Evolutionary conservation across 108 stramenopile species (phyloP).

Genomic region (Phaeodactylum tricornutum): DNA sequence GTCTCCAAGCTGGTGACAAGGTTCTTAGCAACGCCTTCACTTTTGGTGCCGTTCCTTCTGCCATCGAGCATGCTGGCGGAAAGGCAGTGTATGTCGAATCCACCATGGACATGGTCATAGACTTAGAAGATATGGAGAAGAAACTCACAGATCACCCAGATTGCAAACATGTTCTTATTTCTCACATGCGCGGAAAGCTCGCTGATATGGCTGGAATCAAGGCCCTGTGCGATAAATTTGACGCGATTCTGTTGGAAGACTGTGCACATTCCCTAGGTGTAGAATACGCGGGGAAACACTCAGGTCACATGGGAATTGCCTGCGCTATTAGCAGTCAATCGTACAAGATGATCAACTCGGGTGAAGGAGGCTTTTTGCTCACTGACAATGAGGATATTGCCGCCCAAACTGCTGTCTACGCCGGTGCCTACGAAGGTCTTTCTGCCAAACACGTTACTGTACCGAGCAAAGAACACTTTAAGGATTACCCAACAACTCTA

Average conservation of each 20-base stretch:
- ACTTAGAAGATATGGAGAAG: constrained; percentile 66
- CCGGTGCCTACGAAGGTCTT: constrained; percentile 81
- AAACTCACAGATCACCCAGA: constrained; percentile 67
- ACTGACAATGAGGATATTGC: constrained; percentile 71
- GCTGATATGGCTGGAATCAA: constrained; percentile 79
- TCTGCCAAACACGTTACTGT: constrained; percentile 63
- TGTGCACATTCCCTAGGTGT: constrained; percentile 87
- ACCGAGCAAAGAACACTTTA: constrained; percentile 49
- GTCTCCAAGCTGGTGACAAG: constrained; percentile 66
- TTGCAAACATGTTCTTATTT: constrained; percentile 71
- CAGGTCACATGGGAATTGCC: constrained; percentile 73
- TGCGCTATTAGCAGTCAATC: constrained; percentile 64
- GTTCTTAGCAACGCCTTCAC: constrained; percentile 89
- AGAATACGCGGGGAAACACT: constrained; percentile 61
- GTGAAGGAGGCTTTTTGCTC: constrained; percentile 83
- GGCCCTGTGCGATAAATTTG: constrained; percentile 55
- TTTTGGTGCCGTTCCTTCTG: constrained; percentile 74
- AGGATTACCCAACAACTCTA: constrained; percentile 33
- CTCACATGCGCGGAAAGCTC: constrained; percentile 90
- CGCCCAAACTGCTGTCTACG: constrained; percentile 66
- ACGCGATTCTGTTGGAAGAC: constrained; percentile 70
- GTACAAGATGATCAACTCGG: constrained; percentile 90
- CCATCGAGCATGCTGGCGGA: constrained; percentile 78
- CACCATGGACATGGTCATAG: constrained; percentile 69
- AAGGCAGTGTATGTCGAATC: constrained; percentile 84